Evolutionary conservation across 2,329 filamentous ascomycete genomes (phyloP).

Genomic region (Penicillium sp.): DNA sequence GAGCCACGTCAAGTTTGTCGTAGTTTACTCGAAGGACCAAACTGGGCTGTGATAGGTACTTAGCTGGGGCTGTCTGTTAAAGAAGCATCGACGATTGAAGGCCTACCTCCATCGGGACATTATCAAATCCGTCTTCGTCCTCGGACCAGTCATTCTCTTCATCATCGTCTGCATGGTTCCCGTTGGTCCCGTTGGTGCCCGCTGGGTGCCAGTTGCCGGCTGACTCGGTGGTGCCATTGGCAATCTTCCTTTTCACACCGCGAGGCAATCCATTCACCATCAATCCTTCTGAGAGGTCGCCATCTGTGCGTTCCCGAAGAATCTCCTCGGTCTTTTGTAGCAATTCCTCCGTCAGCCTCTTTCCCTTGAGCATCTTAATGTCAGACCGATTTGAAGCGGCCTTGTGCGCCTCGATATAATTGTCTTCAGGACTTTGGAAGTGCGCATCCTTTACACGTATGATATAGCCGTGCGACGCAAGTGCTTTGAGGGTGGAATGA

Average conservation of each 20-base stretch:
- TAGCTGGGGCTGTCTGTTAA: slow-evolving; percentile 5
- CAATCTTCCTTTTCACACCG: slow-evolving; percentile 40
- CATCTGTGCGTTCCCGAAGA: slow-evolving; percentile 40
- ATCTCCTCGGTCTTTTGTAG: slow-evolving; percentile 34
- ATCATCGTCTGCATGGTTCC: slow-evolving; percentile 32
- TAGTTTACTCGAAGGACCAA: slow-evolving; percentile 80
- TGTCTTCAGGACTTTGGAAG: slow-evolving; percentile 47
- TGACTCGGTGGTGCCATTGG: slow-evolving; percentile 23
- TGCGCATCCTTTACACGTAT: slow-evolving; percentile 45
- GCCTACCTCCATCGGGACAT: slow-evolving; percentile 45
- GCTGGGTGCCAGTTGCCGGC: slow-evolving; percentile 27
- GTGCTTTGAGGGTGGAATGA: slow-evolving; percentile 43
- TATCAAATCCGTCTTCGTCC: slow-evolving; percentile 40
- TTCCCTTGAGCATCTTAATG: slow-evolving; percentile 43
- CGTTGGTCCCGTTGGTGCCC: slow-evolving; percentile 34
- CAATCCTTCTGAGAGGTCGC: slow-evolving; percentile 39
- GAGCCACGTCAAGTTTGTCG: slow-evolving; percentile 78
- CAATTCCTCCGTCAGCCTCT: slow-evolving; percentile 42
- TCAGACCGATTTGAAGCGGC: slow-evolving; percentile 36
- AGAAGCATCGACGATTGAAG: not conserved
- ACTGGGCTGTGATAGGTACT: slow-evolving; percentile 60
- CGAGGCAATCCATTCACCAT: slow-evolving; percentile 39
- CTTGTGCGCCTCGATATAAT: slow-evolving; percentile 44
- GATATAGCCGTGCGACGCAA: slow-evolving; percentile 49
- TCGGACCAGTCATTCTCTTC: slow-evolving; percentile 45